Conservation (phyloP, 1,139 yeast species). For the Sugiyamaella grinbergsii region DNA sequence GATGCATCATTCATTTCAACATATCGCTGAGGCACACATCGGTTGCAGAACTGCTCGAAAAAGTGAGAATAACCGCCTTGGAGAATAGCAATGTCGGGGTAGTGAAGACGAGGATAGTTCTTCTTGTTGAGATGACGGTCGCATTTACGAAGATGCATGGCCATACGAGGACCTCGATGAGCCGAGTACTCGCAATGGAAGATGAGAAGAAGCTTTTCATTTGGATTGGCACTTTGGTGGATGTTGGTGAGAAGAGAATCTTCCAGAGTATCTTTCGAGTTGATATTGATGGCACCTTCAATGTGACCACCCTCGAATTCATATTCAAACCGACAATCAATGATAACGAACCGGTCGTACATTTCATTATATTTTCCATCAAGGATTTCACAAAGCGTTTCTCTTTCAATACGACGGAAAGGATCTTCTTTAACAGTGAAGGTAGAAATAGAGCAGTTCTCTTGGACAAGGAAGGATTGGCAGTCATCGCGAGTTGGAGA, state of each 20-base stretch:
- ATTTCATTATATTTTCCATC: constrained; percentile 55
- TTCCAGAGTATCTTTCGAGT: constrained; percentile 69
- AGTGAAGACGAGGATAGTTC: constrained; percentile 74
- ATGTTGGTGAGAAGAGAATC: constrained; percentile 37
- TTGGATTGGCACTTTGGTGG: constrained; percentile 20
- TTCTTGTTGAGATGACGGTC: constrained; percentile 76
- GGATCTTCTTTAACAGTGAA: constrained; percentile 57
- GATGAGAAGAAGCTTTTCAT: constrained; percentile 55
- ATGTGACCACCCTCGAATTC: constrained; percentile 95
- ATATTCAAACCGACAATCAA: constrained; percentile 92
- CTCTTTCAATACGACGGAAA: constrained; percentile 71
- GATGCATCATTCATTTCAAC: constrained; percentile 84
- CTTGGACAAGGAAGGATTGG: constrained; percentile 28
- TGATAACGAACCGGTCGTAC: constrained; percentile 62
- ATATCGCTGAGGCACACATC: constrained; percentile 76
- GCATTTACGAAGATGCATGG: constrained; percentile 76
- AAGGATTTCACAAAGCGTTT: constrained; percentile 63
- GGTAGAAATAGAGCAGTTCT: constrained; percentile 37
- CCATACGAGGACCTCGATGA: constrained; percentile 91
- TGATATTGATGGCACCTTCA: constrained; percentile 74
- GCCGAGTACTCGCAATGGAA: constrained; percentile 96
- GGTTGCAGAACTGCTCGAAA: constrained; percentile 54
- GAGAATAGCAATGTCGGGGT: constrained; percentile 84
- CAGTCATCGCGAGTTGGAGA: constrained; percentile 17
- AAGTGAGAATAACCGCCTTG: constrained; percentile 91